Evolutionary conservation across 1,284 basidiomycete genomes (phyloP).

Genomic region (Irpex rosettiformis): DNA sequence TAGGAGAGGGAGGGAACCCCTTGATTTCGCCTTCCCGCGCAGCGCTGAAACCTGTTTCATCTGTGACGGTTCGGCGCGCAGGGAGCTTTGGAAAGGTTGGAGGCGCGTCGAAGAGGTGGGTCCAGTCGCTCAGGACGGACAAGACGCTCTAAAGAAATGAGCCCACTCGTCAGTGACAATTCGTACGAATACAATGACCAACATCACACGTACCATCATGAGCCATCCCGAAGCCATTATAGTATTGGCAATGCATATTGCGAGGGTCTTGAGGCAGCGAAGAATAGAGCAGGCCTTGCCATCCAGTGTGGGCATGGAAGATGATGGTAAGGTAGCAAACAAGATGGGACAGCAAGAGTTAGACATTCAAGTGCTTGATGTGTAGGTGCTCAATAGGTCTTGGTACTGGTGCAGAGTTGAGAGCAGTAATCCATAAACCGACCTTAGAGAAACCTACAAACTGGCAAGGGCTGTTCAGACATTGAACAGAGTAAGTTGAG

Average conservation of each 20-base stretch:
- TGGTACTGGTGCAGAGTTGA: neutral
- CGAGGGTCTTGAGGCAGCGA: slow-evolving; percentile 13
- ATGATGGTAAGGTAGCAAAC: slow-evolving; percentile 5
- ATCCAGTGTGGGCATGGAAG: slow-evolving; percentile 4
- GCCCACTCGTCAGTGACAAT: neutral
- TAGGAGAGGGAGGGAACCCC: neutral
- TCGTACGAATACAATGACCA: neutral
- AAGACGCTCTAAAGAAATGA: slow-evolving; percentile 8
- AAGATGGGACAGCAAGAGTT: neutral
- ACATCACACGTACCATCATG: slow-evolving; percentile 11
- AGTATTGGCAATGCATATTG: slow-evolving; percentile 13
- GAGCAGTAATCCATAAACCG: neutral
- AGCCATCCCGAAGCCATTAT: slow-evolving; percentile 16
- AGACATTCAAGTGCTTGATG: neutral
- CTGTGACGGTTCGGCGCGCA: neutral
- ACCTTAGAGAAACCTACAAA: neutral
- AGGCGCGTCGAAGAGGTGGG: slow-evolving; percentile 4
- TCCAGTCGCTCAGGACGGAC: slow-evolving; percentile 5
- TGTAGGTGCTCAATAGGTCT: slow-evolving; percentile 25
- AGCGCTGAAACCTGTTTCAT: neutral
- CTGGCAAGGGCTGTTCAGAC: neutral
- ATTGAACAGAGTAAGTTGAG: neutral
- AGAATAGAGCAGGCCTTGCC: slow-evolving; percentile 7
- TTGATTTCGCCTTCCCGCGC: neutral
- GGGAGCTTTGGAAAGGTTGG: slow-evolving; percentile 10